Base-by-base conservation (phyloP, 116 monocot genomes). In the Dioscorea cayenensis region DNA sequence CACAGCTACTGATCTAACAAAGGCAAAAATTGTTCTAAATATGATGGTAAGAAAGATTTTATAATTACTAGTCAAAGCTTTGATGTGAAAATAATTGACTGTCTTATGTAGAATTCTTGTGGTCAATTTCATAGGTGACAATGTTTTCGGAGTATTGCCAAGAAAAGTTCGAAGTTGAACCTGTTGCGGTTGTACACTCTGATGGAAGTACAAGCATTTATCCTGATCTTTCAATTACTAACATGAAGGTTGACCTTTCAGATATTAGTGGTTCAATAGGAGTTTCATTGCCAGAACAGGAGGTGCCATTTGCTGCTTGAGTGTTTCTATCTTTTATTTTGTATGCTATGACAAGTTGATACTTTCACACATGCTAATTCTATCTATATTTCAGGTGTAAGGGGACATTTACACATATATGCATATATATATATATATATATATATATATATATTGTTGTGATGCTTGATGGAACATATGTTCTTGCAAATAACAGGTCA, bases 91-190 rank as follows among this genome's bases (percentile, higher is more conserved):
- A 55, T 55, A 2, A 18, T 55, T 55, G 55, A 18, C 43, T 10
- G 43, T 12, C 43, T 43, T 12, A 43, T 43, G 43, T 7, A 43
- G 43, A 43, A 43, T 43, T 43, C 55, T 55, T 25, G 25, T 67
- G 73, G 22, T 66, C 21, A 37, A 65, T 58, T 71, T 43, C 50
- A 1, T 49, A 97, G 93, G 90, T 97, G n/a, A 90, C 90, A 23
- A 92, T 97, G 90, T 97, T 92, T 75, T 92, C 96, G 51, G 90
- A 85, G 58, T 97, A 97, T 73, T 97, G 84, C 79, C 77, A 84
- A 73, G 81, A 70, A 66, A 97, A 88, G 78, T 92, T 88, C 73
- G 90, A 90, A 77, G 86, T 90, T 75, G 96, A 92, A 51, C 90
- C 92, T 48, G 92, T 97, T 77, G 80, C 86, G 66, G 96, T 97